Evolutionary conservation across 2,329 filamentous ascomycete genomes (phyloP), one percentile per base, ranked within the genome.

Genomic region (Colletotrichum plurivorum): DNA sequence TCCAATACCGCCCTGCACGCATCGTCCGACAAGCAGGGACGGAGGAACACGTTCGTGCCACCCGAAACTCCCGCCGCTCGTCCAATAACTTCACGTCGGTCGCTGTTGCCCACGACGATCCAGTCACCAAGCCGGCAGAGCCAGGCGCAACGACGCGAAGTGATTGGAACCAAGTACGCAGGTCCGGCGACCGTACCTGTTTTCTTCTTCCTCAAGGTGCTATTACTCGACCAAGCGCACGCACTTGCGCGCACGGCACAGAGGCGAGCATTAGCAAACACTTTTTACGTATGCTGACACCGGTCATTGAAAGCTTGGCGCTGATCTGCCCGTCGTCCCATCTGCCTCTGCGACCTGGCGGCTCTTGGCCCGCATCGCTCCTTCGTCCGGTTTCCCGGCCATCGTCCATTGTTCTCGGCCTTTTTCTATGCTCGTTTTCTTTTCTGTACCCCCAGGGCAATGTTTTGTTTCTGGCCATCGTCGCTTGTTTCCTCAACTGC

Each of bases 281-380:
- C 61, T 48, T 58, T 68, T 68, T 68, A 68, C 65, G 54, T 68
- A 48, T 43, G 45, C 16, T 52, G 36, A 36, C 48, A 53, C 54
- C 62, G 10, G 25, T 18, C 54, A 60, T 39, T 59, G 55, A 22
- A 8, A 52, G 36, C 27, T 54, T 43, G 39, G 49, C 60, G 57
- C 63, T 51, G 51, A 54, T 59, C 54, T 49, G 58, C 22, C n/a
- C 18, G 16, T 16, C 18, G 13, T 49, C 1, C 22, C 59, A 45
- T 63, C 58, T 63, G 27, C 46, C 39, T 27, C 58, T 55, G 43
- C 36, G 27, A 63, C 55, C 20, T 18, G 55, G 20, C 25, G 41
- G 16, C 18, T 22, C 20, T 46, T 43, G 20, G 31, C 7, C 52
- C n/a, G 7, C 27, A 18, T 54, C 39, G 10, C 8, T 18, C 36